Base-by-base conservation (phyloP, 2,329 filamentous ascomycete genomes). In the Ceratocystis diversiconidia region DNA sequence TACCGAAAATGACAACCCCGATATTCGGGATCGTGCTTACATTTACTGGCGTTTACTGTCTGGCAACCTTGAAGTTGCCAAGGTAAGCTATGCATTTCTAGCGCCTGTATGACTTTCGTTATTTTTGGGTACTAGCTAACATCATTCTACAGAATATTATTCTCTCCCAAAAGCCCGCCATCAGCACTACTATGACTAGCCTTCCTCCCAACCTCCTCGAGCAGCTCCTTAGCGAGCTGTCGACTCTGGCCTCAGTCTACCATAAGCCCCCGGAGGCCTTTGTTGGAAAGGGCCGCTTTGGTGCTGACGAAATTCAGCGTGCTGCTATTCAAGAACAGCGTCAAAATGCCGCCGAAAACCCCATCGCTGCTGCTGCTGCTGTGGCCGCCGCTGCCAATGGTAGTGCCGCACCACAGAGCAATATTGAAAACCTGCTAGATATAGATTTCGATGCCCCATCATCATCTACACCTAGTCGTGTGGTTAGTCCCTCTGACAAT, bases 191-290 rank as follows among this genome's bases (percentile, higher is more conserved):
- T 30, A 96, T 99, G 78, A 89, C 89, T 66, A 92, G 89, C 66
- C 81, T 97, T 36, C 91, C 94, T 1, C 83, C 88, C 4, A 80
- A 86, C 43, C 81, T 99, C 5, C 82, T 99, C 55, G 92, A 99
- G 68, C 87, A 91, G 74, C 85, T 99, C n/a, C 84, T 99, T 7
- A 81, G 82, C 8, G 92, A 99, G 75, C 84, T 99, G 41, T 97
- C 92, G 12, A 96, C 94, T 8, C 83, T 99, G 36, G 91, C 94
- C 6, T 97, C 92, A 1, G 94, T 99, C 25, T 99, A 99, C 77
- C 94, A 99, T 83, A 97, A 96, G 78, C 92, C 92, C 7, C 92
- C 94, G 57, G 90, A 95, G 81, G 91, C 92, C n/a, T 99, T 99
- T 75, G 87, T 99, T 66, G 94, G 94, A 70, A 91, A 95, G 76